Evolutionary conservation across 208 protist genomes (phyloP).

Genomic region (Leishmania lainsoni): DNA sequence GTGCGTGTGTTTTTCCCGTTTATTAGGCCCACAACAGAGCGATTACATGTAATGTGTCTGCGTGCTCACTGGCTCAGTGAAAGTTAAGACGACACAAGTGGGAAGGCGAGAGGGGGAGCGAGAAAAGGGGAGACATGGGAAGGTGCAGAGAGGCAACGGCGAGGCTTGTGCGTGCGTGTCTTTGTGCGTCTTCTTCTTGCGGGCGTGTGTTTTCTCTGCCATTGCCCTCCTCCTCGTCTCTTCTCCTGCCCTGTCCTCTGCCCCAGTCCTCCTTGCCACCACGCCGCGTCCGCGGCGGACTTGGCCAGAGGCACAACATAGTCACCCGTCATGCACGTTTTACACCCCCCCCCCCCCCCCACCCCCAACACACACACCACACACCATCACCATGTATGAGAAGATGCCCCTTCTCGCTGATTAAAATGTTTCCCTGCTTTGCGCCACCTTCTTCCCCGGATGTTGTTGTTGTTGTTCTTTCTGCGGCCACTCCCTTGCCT

Average conservation of each 20-base stretch:
- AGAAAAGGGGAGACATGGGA: background rate
- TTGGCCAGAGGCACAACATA: background rate
- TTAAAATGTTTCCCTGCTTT: background rate
- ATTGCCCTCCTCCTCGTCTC: background rate
- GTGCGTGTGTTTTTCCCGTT: background rate
- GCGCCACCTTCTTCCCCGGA: background rate
- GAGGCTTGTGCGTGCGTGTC: conserved; percentile 2
- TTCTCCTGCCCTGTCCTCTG: background rate
- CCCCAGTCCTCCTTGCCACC: background rate
- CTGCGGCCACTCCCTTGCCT: background rate
- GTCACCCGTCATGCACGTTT: no score
- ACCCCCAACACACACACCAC: conserved; percentile 10
- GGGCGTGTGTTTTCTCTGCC: background rate
- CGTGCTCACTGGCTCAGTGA: background rate
- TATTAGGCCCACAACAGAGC: background rate
- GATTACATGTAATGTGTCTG: background rate
- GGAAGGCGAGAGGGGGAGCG: background rate
- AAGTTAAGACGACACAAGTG: background rate
- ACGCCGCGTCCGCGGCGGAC: background rate
- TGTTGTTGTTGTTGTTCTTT: no score
- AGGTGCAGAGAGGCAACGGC: background rate
- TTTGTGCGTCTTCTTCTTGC: background rate
- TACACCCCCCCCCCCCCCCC: background rate
- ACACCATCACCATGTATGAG: no score
- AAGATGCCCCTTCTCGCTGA: background rate